Evolutionary conservation across 495 filamentous ascomycete genomes (phyloP).

Genomic region (Daldinia caldariorum): DNA sequence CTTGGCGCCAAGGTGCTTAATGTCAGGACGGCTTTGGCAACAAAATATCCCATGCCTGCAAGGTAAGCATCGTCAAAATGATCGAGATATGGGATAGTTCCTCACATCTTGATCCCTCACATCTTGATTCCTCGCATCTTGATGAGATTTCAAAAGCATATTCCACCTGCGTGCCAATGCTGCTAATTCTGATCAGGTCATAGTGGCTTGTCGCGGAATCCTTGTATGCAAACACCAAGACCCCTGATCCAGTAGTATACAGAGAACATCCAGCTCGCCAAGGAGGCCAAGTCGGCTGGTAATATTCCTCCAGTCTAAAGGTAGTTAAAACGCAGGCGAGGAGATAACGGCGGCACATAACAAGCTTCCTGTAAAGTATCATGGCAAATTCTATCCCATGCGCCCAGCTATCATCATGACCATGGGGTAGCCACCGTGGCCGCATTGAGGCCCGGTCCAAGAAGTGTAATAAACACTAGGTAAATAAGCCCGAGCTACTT

Average conservation of each 20-base stretch:
- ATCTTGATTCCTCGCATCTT: not conserved
- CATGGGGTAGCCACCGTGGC: not conserved
- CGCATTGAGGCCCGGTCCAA: not conserved
- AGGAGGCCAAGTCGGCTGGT: conserved; percentile 38
- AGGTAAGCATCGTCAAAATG: not conserved
- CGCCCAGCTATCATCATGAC: not conserved
- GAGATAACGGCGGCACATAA: not conserved
- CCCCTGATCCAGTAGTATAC: not conserved
- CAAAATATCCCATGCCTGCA: not conserved
- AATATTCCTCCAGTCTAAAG: conserved; percentile 25
- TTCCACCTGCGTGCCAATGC: not conserved
- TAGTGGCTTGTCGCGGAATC: not conserved
- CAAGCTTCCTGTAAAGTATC: conserved; percentile 9
- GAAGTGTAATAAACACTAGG: not conserved
- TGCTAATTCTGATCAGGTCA: not conserved
- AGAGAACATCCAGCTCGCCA: conserved; percentile 27
- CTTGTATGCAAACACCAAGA: not conserved
- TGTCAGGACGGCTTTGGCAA: not conserved
- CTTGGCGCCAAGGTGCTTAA: conserved; percentile 17
- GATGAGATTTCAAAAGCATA: not conserved
- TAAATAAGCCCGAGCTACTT: not conserved
- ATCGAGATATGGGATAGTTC: not conserved
- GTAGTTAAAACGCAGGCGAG: conserved; percentile 8
- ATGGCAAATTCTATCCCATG: not conserved
- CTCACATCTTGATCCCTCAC: not conserved